Conservation (phyloP, 768 basidiomycete species). For the Naganishia onofrii region DNA sequence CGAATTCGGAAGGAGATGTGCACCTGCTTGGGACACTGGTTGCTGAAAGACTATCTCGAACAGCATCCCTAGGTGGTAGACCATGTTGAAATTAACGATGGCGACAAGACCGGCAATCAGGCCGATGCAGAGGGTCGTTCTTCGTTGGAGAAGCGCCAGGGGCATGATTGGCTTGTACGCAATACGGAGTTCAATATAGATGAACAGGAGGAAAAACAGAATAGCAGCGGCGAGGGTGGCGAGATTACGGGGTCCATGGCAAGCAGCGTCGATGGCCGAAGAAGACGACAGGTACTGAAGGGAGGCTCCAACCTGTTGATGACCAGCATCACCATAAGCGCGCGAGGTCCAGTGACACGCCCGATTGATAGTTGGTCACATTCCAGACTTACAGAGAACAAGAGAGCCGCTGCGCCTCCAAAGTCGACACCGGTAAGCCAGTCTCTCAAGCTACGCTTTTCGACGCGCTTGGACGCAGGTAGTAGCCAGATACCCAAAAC, state of each 20-base stretch:
- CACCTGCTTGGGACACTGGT: slow-evolving; percentile 29
- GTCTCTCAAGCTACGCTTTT: background rate
- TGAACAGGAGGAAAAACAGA: slow-evolving; percentile 26
- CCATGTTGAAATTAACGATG: slow-evolving; percentile 34
- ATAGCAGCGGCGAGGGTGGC: slow-evolving; percentile 4
- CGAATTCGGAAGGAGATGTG: slow-evolving; percentile 31
- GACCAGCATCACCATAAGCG: background rate
- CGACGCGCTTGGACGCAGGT: background rate
- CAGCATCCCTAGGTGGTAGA: slow-evolving; percentile 32
- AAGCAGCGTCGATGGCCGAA: slow-evolving; percentile 6
- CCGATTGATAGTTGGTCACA: background rate
- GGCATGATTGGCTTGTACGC: slow-evolving; percentile 32
- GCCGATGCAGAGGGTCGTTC: slow-evolving; percentile 28
- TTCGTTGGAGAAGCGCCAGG: slow-evolving; percentile 15
- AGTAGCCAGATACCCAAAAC: slow-evolving; percentile 14
- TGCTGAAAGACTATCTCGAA: slow-evolving; percentile 35
- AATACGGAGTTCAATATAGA: slow-evolving; percentile 31
- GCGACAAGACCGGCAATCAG: slow-evolving; percentile 32
- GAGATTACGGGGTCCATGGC: slow-evolving; percentile 16
- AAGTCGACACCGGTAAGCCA: slow-evolving; percentile 27
- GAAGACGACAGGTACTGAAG: slow-evolving; percentile 26
- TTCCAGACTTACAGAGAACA: slow-evolving; percentile 27
- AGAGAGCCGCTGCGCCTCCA: slow-evolving; percentile 27
- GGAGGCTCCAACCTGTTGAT: slow-evolving; percentile 28
- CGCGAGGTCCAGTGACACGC: background rate